Base-by-base conservation (phyloP, 75 land plant species). In the Cupressus sempervirens region DNA sequence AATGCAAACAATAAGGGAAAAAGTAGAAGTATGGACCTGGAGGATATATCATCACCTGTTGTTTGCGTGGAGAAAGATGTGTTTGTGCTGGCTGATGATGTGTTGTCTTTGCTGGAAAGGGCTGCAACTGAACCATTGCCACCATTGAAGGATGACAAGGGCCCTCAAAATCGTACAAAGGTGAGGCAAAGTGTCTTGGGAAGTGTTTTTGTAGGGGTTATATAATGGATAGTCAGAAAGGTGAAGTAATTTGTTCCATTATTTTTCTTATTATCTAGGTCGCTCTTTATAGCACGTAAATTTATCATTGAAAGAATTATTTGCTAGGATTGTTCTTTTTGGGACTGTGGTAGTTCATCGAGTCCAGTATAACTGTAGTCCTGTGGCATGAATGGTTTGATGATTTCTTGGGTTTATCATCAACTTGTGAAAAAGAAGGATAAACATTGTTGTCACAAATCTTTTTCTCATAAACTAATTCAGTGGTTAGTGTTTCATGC, bases 51-150 rank as follows among this genome's bases (percentile, higher is more conserved):
- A 46, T 87, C 86, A 85, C 99, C 99, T 30, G 88, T 98, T 85
- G 93, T 98, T 80, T 91, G 91, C 73, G 91, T 98, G 29, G 99
- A 98, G 84, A 95, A 96, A 81, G 99, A 98, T 85, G 89, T 89
- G 83, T 98, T 98, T 93, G 96, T 95, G 76, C 91, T 98, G 83
- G 95, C 94, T 83, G 99, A 95, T 89, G 99, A 98, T 91, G 96
- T 96, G 23, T 81, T 98, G 26, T 62, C 85, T 46, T 86, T 96
- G 82, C 89, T 98, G 56, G 95, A 96, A 85, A 91, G 97, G 82
- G 99, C 93, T 80, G 93, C 93, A 26, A 65, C 90, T 73, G 99
- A 96, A 80, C 90, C 94, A 18, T 89, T 96, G 90, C 98, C 97
- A 43, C 89, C 95, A 18, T 90, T 90, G 76, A 98, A 97, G 86